phyloP scores from a whole-genome alignment of 2,329 filamentous ascomycete species.

The Scytalidium sp. region DNA sequence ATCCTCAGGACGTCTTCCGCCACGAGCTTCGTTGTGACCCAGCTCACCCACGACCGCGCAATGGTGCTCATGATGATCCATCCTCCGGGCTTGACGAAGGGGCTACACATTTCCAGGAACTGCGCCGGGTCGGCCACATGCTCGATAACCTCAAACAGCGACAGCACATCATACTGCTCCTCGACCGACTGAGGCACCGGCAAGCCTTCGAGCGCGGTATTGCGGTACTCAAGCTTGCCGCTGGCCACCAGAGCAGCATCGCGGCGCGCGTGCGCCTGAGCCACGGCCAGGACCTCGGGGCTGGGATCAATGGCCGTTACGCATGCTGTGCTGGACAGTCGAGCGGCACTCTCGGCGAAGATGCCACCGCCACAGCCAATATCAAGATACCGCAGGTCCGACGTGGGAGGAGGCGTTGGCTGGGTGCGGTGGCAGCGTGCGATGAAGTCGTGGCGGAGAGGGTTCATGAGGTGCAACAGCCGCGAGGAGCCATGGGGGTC shows the following conservation, averaged over 20 bases:
- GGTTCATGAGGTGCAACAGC: constrained; percentile 96
- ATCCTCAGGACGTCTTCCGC: constrained; percentile 86
- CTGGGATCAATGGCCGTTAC: constrained; percentile 81
- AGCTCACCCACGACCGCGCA: constrained; percentile 82
- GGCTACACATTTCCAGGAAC: constrained; percentile 69
- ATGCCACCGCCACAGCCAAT: constrained; percentile 96
- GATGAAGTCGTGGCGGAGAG: constrained; percentile 91
- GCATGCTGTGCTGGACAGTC: constrained; percentile 57
- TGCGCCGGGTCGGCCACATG: constrained; percentile 75
- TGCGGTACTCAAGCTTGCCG: constrained; percentile 66
- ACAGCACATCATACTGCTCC: constrained; percentile 72
- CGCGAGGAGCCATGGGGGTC: constrained; percentile 90
- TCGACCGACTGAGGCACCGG: constrained; percentile 33
- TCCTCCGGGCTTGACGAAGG: constrained; percentile 82
- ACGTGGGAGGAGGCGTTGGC: constrained; percentile 34
- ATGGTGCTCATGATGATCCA: constrained; percentile 95
- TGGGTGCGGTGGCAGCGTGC: constrained; percentile 62
- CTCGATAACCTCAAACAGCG: constrained; percentile 92
- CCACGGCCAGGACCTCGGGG: constrained; percentile 69
- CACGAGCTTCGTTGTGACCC: constrained; percentile 87
- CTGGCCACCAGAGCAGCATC: constrained; percentile 61
- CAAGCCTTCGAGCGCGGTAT: constrained; percentile 74
- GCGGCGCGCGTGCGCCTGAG: constrained; percentile 68
- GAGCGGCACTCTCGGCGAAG: constrained; percentile 83
- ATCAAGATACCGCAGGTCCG: constrained; percentile 72